Conservation (phyloP, 2,329 filamentous ascomycete species). For the Pestalotiopsis sp. region DNA sequence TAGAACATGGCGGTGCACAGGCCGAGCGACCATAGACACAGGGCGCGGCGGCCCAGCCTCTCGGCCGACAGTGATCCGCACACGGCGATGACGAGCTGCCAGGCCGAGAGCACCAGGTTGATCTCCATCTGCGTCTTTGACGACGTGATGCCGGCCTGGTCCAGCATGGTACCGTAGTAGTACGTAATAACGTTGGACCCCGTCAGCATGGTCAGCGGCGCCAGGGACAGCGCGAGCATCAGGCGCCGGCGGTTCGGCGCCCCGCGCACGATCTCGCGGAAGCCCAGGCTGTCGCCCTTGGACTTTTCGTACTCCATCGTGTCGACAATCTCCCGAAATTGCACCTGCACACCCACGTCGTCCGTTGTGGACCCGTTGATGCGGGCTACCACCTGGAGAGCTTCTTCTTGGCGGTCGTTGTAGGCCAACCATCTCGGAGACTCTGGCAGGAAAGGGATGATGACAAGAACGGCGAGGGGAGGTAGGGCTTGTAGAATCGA, state of each 20-base stretch:
- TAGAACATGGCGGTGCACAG: slow-evolving; percentile 14
- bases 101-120: slow-evolving; percentile 10
- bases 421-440: slow-evolving; percentile 36
- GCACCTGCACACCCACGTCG: slow-evolving; percentile 36
- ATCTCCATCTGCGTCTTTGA: slow-evolving; percentile 39
- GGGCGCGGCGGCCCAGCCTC: slow-evolving; percentile 2
- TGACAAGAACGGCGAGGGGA: slow-evolving; percentile 23
- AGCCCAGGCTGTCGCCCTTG: background rate
- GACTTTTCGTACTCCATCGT: slow-evolving; percentile 32
- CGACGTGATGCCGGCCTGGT: slow-evolving; percentile 48
- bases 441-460: slow-evolving; percentile 20
- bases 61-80: slow-evolving; percentile 14
- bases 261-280: slow-evolving; percentile 39
- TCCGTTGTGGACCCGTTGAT: slow-evolving; percentile 45
- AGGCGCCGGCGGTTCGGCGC: slow-evolving; percentile 25
- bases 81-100: slow-evolving; percentile 17
- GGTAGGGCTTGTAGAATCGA: slow-evolving; percentile 36
- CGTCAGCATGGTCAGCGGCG: slow-evolving; percentile 32
- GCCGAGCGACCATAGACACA: background rate
- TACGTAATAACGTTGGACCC: slow-evolving; percentile 44
- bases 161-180: slow-evolving; percentile 44
- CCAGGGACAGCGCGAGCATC: background rate
- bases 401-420: slow-evolving; percentile 31
- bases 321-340: slow-evolving; percentile 50
- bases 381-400: slow-evolving; percentile 40